Evolutionary conservation across 23 red algal genomes (phyloP), one percentile per base, ranked within the genome.

Genomic region (Gracilaria caudata): DNA sequence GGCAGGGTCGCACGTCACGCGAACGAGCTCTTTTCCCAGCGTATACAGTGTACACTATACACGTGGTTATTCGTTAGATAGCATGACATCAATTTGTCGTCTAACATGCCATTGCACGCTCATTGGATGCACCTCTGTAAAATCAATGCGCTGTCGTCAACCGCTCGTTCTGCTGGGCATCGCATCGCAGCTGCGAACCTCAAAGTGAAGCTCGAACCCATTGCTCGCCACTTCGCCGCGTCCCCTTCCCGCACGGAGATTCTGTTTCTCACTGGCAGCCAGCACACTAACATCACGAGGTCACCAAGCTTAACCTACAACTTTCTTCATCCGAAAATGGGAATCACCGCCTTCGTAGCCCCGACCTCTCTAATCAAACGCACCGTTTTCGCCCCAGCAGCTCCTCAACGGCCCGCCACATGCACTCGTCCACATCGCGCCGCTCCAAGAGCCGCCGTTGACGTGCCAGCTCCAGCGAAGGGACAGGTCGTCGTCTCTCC

Each of bases 401-500:
- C 77, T 14, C 16, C 0, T 46, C 38, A 75, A 75, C 19, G 40
- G 51, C 53, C 77, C 11, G 51, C 77, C 19, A 81, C 7, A 12
- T 57, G 54, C 45, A 10, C 77, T 33, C 77, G 51, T 9, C 24
- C 77, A 23, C 58, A 8, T 6, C 58, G 34, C 4, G 7, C 16
- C 29, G n/a, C 51, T 3, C 70, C 70, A 30, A 23, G 40, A 24
- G 70, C 70, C 13, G 73, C 84, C 23, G 41, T 79, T 30, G 61
- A 78, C 19, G 78, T 87, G 7, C 47, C 35, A 41, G 73, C 86
- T 36, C 81, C 58, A n/a, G 64, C 80, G 34, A 61, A 75, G 13
- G 77, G 87, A 21, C 61, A 81, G 59, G 87, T 91, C 34, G 80
- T 90, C 9, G 59, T 98, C 64, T 77, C 90, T 36, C 97, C 97